These are phyloP conservation scores for Pseudozyma flocculosa DNA, from an alignment of 1,284 basidiomycete species.

Conservation along the genomic window DNA sequence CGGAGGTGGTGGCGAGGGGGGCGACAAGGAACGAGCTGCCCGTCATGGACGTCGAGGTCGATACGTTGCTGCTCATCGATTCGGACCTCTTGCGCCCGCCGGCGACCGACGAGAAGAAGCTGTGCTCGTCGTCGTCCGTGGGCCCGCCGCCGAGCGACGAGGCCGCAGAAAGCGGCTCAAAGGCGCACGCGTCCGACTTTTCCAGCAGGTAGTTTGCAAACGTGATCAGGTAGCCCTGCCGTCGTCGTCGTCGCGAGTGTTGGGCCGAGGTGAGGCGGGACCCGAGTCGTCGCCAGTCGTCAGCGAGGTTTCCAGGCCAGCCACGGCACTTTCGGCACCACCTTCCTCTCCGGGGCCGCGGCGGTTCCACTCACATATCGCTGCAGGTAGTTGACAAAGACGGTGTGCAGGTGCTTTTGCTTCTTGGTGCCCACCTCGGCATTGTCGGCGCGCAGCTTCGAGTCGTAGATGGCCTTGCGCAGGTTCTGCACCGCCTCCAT, in stretches of 20 bases:
- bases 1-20: background rate
- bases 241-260: no score
- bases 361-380: constrained; percentile 68
- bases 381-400: constrained; percentile 53
- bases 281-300: no score
- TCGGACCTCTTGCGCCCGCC: constrained; percentile 11
- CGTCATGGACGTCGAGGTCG: constrained; percentile 16
- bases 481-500: constrained; percentile 57
- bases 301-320: no score
- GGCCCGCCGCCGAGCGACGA: background rate
- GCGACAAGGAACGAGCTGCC: background rate
- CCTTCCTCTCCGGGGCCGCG: no score
- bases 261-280: no score
- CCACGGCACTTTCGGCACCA: no score
- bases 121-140: background rate
- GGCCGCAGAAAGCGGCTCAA: constrained; percentile 11
- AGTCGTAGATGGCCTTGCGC: constrained; percentile 54
- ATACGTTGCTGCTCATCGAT: constrained; percentile 13
- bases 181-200: constrained; percentile 59
- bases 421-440: constrained; percentile 46
- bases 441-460: constrained; percentile 49
- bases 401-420: constrained; percentile 36
- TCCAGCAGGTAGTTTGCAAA: constrained; percentile 95
- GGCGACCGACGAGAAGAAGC: background rate
- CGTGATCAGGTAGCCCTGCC: constrained; percentile 74